These are phyloP conservation scores for Eudorina sp. DNA, from an alignment of 139 green algal genomes.

Conservation along the genomic window DNA sequence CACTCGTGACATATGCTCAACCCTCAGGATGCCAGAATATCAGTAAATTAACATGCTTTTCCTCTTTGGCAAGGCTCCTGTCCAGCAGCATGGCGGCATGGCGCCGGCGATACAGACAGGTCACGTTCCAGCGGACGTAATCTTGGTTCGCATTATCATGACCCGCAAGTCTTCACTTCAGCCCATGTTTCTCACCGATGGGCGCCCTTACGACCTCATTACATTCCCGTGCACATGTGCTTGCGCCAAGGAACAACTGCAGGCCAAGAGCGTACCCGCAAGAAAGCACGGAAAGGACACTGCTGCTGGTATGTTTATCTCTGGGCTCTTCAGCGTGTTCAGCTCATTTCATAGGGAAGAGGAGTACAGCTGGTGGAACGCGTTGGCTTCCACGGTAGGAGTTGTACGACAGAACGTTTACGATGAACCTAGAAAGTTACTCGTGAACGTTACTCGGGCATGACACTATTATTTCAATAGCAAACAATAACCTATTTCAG, in stretches of 20 bases:
- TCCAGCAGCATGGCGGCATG: neutral
- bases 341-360: too few species aligned
- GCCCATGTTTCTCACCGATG: neutral
- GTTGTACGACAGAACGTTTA: too few species aligned
- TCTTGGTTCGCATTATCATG: neutral
- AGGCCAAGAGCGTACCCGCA: neutral
- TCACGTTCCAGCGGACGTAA: neutral
- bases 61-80: neutral
- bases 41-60: too few species aligned
- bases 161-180: neutral
- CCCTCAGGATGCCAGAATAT: too few species aligned
- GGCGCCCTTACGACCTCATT: neutral
- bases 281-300: neutral
- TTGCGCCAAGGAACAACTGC: too few species aligned
- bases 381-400: too few species aligned
- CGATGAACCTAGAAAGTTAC: too few species aligned
- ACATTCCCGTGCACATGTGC: too few species aligned
- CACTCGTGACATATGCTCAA: too few species aligned
- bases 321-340: too few species aligned
- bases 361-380: too few species aligned
- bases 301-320: too few species aligned
- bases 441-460: neutral
- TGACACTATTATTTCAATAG: neutral
- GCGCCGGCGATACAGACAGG: neutral
- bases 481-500: neutral